Evolutionary conservation across 148 eudicot species (phyloP), one percentile per base, ranked within the genome.

Genomic region (Diospyros lotus): DNA sequence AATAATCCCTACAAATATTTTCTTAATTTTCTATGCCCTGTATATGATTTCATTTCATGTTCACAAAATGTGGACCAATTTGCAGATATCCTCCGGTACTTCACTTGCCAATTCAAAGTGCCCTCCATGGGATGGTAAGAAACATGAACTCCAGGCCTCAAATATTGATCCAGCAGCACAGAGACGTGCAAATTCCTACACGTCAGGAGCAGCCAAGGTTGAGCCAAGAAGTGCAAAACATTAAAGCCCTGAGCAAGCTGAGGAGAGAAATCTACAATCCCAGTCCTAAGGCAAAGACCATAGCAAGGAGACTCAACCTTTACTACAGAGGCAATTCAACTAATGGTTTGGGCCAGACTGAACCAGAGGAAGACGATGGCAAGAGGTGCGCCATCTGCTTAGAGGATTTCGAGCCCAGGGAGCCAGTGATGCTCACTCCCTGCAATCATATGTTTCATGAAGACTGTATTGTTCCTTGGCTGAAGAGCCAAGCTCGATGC

Each of bases 381-480:
- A 90, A 90, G 75, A 88, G 82, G 50, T 94, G 98, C 72, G 86
- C 89, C 1, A 68, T 94, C 78, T 94, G 98, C 74, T 87, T 94
- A 75, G 98, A 94, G 9, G 97, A 94, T 60, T 89, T 94, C 45
- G 84, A 86, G 80, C 65, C 83, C 10, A 81, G 75, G 58, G 82
- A 86, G 70, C 70, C 79, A 50, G 88, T 92, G 43, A 82, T 81
- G 80, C 59, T 81, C 38, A 92, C 98, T 2, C 93, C 96, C 1
- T 94, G 98, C 78, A 76, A 71, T 44, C 98, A 92, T 72, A 91
- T 94, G 93, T 94, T 92, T 65, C 98, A 94, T 69, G 97, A 94
- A 55, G 95, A 87, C 4, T 94, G 98, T 82, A 90, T 94, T 50
- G 87, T 94, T 6, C 98, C 98, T 0, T 94, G 98, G 98, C 86